These are phyloP conservation scores for Leptodermis oblonga DNA, from an alignment of 257 asterid species.

Conservation along the genomic window DNA sequence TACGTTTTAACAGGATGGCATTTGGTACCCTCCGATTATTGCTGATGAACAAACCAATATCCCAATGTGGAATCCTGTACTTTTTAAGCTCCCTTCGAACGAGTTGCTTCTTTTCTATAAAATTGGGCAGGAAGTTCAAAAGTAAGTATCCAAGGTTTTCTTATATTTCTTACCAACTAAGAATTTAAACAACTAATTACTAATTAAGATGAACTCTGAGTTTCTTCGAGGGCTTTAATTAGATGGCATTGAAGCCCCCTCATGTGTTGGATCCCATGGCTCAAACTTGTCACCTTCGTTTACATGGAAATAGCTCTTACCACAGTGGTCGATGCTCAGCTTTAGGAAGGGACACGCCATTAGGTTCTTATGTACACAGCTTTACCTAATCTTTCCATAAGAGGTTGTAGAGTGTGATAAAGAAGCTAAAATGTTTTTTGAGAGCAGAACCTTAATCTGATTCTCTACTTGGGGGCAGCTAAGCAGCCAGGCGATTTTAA, in stretches of 20 bases:
- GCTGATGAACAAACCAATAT: conserved; percentile 69
- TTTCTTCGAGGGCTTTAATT: background rate
- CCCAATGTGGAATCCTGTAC: conserved; percentile 95
- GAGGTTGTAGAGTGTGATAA: background rate
- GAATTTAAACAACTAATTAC: background rate
- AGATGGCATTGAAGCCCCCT: too few relatives aligned
- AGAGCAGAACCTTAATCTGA: too few relatives aligned
- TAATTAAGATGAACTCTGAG: background rate
- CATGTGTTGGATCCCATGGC: too few relatives aligned
- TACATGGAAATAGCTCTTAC: too few relatives aligned
- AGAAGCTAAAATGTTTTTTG: background rate
- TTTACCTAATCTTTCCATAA: too few relatives aligned
- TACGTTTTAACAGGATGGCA: conserved; percentile 61
- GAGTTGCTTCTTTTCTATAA: conserved; percentile 76
- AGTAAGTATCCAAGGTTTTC: conserved; percentile 44
- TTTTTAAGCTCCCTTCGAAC: conserved; percentile 62
- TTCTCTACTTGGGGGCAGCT: too few relatives aligned
- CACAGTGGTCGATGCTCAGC: too few relatives aligned
- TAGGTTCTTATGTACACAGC: too few relatives aligned
- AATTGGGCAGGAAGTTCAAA: conserved; percentile 84
- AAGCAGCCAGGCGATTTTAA: too few relatives aligned
- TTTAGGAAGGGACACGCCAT: too few relatives aligned
- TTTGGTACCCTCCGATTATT: conserved; percentile 70
- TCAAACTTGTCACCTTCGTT: too few relatives aligned
- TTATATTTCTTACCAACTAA: background rate